Conservation (phyloP, 1,284 basidiomycete species). For the Moesziomyces parantarcticus region DNA sequence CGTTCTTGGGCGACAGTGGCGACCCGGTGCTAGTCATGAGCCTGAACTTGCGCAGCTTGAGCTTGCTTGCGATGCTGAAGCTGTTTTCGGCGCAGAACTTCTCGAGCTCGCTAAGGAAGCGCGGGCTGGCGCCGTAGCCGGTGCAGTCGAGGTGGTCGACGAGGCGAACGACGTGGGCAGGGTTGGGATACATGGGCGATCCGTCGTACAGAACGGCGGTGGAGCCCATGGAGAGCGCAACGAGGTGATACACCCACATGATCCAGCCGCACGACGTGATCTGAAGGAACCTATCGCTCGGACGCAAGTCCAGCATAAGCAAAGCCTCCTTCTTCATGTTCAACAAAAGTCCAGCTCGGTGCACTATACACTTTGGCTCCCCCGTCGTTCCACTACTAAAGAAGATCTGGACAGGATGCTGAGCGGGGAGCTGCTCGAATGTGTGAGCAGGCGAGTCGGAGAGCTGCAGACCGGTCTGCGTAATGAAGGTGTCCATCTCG, state of each 20-base stretch:
- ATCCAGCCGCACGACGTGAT: conserved; percentile 65
- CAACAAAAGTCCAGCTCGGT: conserved; percentile 56
- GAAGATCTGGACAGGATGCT: conserved; percentile 66
- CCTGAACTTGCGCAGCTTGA: conserved; percentile 52
- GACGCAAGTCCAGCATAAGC: conserved; percentile 49
- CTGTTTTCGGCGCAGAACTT: conserved; percentile 20
- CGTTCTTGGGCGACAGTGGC: conserved; percentile 59
- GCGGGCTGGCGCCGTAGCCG: conserved; percentile 61
- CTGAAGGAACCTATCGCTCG: conserved; percentile 60
- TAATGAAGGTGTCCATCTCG: conserved; percentile 27
- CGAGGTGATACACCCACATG: conserved; percentile 64
- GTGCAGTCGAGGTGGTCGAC: conserved; percentile 60
- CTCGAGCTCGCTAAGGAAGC: conserved; percentile 51
- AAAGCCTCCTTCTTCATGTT: conserved; percentile 49
- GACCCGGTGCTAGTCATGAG: conserved; percentile 64
- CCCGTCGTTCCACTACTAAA: conserved; percentile 68
- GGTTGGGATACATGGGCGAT: conserved; percentile 63
- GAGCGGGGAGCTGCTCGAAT: conserved; percentile 48
- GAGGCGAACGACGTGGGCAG: conserved; percentile 50
- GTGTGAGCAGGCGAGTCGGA: conserved; percentile 32
- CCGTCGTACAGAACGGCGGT: conserved; percentile 66
- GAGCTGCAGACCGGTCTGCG: conserved; percentile 17
- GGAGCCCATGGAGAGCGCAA: conserved; percentile 52
- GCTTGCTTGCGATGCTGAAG: conserved; percentile 13
- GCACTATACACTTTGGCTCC: conserved; percentile 68